phyloP scores from a whole-genome alignment of 352 stramenopile species.

The Phytopythium kandeliae region DNA sequence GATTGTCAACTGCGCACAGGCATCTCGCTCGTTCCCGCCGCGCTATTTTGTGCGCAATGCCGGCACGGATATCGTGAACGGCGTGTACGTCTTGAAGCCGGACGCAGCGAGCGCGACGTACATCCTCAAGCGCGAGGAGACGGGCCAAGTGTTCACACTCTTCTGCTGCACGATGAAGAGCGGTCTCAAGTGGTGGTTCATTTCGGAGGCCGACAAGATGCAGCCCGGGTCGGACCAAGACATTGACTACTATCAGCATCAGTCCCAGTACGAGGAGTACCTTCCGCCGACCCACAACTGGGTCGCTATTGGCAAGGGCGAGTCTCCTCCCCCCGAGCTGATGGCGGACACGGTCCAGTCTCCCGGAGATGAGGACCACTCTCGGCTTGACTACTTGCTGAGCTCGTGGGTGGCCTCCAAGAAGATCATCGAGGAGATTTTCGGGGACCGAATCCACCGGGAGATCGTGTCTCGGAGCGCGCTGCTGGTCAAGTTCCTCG shows the following conservation, averaged over 20 bases:
- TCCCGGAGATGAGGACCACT: slow-evolving; percentile 40
- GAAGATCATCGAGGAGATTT: slow-evolving; percentile 80
- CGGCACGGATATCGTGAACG: slow-evolving; percentile 91
- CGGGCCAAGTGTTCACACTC: slow-evolving; percentile 86
- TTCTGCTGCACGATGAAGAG: slow-evolving; percentile 98
- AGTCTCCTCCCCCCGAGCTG: slow-evolving; percentile 61
- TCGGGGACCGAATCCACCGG: slow-evolving; percentile 85
- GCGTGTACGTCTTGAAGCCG: slow-evolving; percentile 86
- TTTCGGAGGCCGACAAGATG: slow-evolving; percentile 96
- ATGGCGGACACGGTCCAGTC: slow-evolving; percentile 57
- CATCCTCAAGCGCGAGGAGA: slow-evolving; percentile 65
- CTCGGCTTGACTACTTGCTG: slow-evolving; percentile 68
- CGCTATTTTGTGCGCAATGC: slow-evolving; percentile 88
- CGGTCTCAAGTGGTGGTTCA: slow-evolving; percentile 98
- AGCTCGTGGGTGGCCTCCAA: slow-evolving; percentile 69
- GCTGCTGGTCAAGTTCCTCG: slow-evolving; percentile 79
- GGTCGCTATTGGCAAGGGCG: slow-evolving; percentile 76
- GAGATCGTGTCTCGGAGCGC: slow-evolving; percentile 83
- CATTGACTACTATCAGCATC: slow-evolving; percentile 99
- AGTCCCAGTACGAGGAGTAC: slow-evolving; percentile 92
- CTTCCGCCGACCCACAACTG: slow-evolving; percentile 89
- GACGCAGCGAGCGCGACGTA: slow-evolving; percentile 65
- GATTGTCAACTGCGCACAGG: slow-evolving; percentile 85
- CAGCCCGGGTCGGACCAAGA: slow-evolving; percentile 97
- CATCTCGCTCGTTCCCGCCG: slow-evolving; percentile 80